phyloP scores from a whole-genome alignment of 352 stramenopile species.

The Phytophthora crassamura region DNA sequence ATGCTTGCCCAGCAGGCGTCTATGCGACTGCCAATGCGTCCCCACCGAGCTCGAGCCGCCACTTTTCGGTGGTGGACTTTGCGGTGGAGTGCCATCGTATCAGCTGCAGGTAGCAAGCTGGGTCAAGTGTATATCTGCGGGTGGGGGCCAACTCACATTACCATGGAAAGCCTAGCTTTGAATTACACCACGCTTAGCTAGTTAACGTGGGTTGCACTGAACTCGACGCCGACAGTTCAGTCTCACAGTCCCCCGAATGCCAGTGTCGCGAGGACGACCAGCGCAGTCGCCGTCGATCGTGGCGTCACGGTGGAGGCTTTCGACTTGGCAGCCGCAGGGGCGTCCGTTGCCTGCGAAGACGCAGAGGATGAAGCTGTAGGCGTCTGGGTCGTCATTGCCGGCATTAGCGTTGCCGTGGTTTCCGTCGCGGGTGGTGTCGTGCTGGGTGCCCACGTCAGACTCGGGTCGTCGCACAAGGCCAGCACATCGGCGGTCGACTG shows the following conservation, averaged over 20 bases:
- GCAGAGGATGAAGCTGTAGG: conserved; percentile 1
- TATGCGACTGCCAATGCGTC: no score
- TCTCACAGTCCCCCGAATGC: background rate
- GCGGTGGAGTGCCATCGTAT: no score
- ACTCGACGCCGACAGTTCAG: background rate
- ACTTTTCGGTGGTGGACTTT: no score
- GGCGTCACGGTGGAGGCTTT: background rate
- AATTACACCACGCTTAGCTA: no score
- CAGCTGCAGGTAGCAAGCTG: no score
- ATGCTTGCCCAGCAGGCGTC: no score
- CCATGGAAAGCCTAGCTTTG: no score
- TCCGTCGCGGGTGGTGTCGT: background rate
- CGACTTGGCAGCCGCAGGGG: background rate
- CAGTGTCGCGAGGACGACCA: background rate
- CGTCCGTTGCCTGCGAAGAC: conserved; percentile 5
- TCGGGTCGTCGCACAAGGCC: conserved; percentile 10
- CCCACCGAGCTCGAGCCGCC: no score
- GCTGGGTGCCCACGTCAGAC: conserved; percentile 6
- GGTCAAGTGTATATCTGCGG: no score
- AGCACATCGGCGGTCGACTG: conserved; percentile 15
- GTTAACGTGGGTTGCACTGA: no score
- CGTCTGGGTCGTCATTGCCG: conserved; percentile 3
- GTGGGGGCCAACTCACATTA: no score
- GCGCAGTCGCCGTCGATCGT: background rate
- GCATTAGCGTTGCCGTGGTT: background rate